phyloP scores from a whole-genome alignment of 352 stramenopile genomes.

The Phytophthora podocarpi region DNA sequence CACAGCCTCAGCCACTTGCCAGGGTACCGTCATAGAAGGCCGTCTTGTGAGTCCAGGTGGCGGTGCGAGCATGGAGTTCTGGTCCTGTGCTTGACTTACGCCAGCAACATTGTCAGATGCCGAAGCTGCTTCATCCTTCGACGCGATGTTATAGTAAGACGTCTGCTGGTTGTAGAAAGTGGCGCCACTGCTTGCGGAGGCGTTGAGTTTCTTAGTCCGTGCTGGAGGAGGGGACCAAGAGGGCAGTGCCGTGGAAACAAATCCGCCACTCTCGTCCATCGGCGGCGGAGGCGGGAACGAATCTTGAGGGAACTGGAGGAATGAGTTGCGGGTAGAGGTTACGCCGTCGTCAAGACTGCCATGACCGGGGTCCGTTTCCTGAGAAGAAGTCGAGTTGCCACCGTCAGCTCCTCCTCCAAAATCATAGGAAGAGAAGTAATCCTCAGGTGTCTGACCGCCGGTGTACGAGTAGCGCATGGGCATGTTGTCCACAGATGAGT shows the following conservation, averaged over 20 bases:
- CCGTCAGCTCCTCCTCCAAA: constrained; percentile 27
- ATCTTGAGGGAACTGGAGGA: constrained; percentile 66
- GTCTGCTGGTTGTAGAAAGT: constrained; percentile 77
- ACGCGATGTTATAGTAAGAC: constrained; percentile 74
- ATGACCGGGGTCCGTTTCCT: constrained; percentile 48
- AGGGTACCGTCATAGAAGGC: constrained; percentile 86
- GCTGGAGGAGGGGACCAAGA: constrained; percentile 83
- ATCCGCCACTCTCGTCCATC: constrained; percentile 65
- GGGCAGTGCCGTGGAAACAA: constrained; percentile 66
- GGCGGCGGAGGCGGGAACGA: constrained; percentile 77
- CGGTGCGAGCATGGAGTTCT: constrained; percentile 69
- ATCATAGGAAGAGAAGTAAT: constrained; percentile 55
- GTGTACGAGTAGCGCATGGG: constrained; percentile 73
- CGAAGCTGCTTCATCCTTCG: constrained; percentile 51
- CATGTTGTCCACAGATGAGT: constrained; percentile 40
- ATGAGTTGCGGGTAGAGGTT: constrained; percentile 33
- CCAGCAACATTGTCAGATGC: constrained; percentile 11
- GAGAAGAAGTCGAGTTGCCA: constrained; percentile 56
- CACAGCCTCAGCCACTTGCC: constrained; percentile 84
- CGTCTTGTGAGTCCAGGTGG: constrained; percentile 75
- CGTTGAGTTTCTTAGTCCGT: constrained; percentile 72
- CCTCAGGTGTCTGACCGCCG: constrained; percentile 56
- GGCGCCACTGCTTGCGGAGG: constrained; percentile 34
- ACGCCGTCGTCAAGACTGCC: constrained; percentile 24
- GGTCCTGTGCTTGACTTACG: constrained; percentile 44